Evolutionary conservation across 768 basidiomycete genomes (phyloP).

Genomic region (Rhizopogon vesiculosus): DNA sequence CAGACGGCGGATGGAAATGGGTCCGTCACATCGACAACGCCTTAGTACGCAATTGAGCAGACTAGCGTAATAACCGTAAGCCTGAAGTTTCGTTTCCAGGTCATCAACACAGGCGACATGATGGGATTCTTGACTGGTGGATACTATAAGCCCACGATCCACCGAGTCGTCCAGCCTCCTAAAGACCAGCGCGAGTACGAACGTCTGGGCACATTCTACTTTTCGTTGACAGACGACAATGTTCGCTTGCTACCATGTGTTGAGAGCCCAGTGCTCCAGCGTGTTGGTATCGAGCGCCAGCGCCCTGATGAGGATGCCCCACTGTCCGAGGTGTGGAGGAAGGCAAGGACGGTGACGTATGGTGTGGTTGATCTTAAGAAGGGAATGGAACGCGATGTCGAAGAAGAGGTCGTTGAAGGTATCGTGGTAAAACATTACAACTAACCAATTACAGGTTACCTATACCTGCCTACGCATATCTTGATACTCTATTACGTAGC

Average conservation of each 20-base stretch:
- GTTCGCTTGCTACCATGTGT: conserved; percentile 34
- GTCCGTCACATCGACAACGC: conserved; percentile 43
- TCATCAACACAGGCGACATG: conserved; percentile 44
- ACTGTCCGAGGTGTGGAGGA: conserved; percentile 37
- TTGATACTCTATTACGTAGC: too few relatives aligned
- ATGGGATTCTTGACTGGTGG: conserved; percentile 46
- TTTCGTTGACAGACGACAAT: conserved; percentile 39
- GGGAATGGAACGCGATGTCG: conserved; percentile 30
- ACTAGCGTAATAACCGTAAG: neutral
- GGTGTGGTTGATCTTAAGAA: conserved; percentile 30
- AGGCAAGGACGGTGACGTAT: conserved; percentile 35
- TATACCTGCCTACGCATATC: too few relatives aligned
- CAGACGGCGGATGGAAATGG: conserved; percentile 40
- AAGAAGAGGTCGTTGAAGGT: conserved; percentile 43
- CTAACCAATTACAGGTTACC: conserved; percentile 12
- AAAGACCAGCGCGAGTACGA: conserved; percentile 35
- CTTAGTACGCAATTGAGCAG: conserved; percentile 21
- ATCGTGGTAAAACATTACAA: conserved; percentile 46
- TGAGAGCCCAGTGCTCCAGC: conserved; percentile 39
- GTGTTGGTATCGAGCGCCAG: conserved; percentile 28
- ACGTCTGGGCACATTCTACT: conserved; percentile 45
- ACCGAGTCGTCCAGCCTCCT: conserved; percentile 48
- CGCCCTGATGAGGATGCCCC: conserved; percentile 34
- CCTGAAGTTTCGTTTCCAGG: conserved; percentile 12
- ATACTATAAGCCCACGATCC: conserved; percentile 43